A percentile compares a stretch with the other conserved stretches of the same genome.
Evolutionary conservation across 2,329 filamentous ascomycete species (phyloP).

Genomic region (Penicillium sp.): DNA sequence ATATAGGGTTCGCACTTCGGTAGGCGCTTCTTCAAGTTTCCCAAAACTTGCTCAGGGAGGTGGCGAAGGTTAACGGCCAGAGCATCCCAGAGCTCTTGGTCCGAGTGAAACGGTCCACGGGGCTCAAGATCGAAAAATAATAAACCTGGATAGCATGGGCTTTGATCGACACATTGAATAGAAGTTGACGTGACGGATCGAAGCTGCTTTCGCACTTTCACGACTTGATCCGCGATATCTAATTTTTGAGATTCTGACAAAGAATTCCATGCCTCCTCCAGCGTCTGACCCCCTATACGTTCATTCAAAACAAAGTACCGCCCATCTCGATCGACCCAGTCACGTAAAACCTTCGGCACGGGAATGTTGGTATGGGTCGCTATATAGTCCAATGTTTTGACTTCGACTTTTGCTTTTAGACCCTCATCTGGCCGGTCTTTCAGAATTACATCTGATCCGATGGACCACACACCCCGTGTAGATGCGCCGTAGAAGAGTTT

Average conservation of each 20-base stretch:
- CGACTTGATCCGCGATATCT: conserved; percentile 25
- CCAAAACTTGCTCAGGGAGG: conserved; percentile 21
- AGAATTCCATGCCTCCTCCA: conserved; percentile 13
- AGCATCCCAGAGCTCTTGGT: conserved; percentile 25
- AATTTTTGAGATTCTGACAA: conserved; percentile 21
- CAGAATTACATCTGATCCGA: conserved; percentile 28
- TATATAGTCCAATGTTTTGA: conserved; percentile 16
- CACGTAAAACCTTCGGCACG: conserved; percentile 20
- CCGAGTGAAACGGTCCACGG: conserved; percentile 25
- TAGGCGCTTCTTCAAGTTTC: conserved; percentile 27
- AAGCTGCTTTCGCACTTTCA: conserved; percentile 21
- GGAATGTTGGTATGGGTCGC: conserved; percentile 20
- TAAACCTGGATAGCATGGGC: conserved; percentile 23
- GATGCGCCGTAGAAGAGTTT: conserved; percentile 25
- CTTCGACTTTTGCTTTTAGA: conserved; percentile 14
- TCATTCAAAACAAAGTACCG: conserved; percentile 24
- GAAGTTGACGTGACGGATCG: conserved; percentile 18
- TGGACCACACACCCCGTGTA: conserved; percentile 23
- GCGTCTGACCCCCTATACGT: conserved; percentile 19
- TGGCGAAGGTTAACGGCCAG: conserved; percentile 16
- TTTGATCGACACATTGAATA: conserved; percentile 23
- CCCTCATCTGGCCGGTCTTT: conserved; percentile 28
- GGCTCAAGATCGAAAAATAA: conserved; percentile 21
- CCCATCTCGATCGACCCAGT: conserved; percentile 26
- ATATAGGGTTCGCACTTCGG: conserved; percentile 30